Evolutionary conservation across 805 yeast species (phyloP), one percentile per base, ranked within the genome.

Genomic region (Candida mattraensis): DNA sequence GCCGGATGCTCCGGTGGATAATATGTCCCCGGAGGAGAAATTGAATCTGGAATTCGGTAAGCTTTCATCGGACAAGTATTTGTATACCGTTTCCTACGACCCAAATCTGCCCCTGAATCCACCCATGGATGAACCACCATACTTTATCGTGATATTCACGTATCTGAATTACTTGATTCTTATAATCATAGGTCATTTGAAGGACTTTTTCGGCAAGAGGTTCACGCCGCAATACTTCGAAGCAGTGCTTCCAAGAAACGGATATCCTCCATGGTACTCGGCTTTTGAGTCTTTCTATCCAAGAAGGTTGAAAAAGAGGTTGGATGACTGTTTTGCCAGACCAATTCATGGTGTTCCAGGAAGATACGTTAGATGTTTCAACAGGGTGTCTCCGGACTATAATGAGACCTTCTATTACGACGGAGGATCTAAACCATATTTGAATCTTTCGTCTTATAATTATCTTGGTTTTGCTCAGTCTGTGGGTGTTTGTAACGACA

Each of bases 301-400:
- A 27, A 82, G 99, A 53, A 80, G 98, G 53, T 74, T 93, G 70
- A 89, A 93, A 60, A 76, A 74, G 50, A 83, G 96, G 63, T 76
- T 93, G 40, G 95, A 86, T 58, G 98, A 91, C 64, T 87, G 96
- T 62, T 93, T 93, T 61, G 87, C 94, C 2, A 79, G 96, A 58
- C 96, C 96, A 27, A 87, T 94, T n/a, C 83, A 85, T 41, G 98
- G 97, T 33, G 98, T 91, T 14, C 98, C 99, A 1, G 99, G 99
- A 18, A 78, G 99, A 60, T 82, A 70, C 54, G 80, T 91, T 51
- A 76, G 80, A 39, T 82, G 95, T 51, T 80, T 83, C 52, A 89
- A 87, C 51, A 78, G 99, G 51, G 64, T 69, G 20, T 72, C 88
- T n/a, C 70, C 72, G 29, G 82, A 83, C 48, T 74, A 76, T 52